Percentiles rank a stretch among this genome's conserved stretches.
Evolutionary conservation across 345 rosid genomes (phyloP).

Genomic region (Microthlaspi erraticum): DNA sequence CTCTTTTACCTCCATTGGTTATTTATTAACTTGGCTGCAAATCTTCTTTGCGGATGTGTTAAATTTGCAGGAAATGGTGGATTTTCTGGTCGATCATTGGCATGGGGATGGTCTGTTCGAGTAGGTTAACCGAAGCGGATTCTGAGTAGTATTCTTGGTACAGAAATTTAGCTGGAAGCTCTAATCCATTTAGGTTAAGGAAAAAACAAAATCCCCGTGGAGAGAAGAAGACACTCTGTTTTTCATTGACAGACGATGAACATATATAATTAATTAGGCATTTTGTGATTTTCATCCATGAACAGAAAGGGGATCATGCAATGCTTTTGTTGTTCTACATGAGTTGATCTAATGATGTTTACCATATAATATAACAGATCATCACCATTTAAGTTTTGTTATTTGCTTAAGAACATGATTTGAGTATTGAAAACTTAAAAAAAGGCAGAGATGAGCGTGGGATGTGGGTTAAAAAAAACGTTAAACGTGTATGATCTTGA

Average conservation of each 20-base stretch:
- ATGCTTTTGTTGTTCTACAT: background rate
- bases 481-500: conserved; percentile 30
- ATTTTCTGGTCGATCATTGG: conserved; percentile 42
- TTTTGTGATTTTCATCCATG: conserved; percentile 14
- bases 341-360: background rate
- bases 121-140: conserved; percentile 11
- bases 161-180: conserved; percentile 35
- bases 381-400: background rate
- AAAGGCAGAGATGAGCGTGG: conserved; percentile 5
- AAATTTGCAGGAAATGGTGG: conserved; percentile 45
- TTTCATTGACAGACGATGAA: conserved; percentile 18
- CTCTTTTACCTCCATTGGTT: background rate
- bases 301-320: background rate
- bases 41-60: background rate
- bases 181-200: conserved; percentile 24
- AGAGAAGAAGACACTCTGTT: background rate
- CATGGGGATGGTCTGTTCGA: conserved; percentile 42
- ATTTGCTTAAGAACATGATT: background rate
- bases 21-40: conserved; percentile 11
- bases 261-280: background rate
- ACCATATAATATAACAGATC: conserved; percentile 11
- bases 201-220: no score
- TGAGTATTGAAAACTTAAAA: background rate
- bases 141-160: conserved; percentile 28
- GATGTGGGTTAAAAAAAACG: conserved; percentile 13